Evolutionary conservation across 2,329 filamentous ascomycete genomes (phyloP).

Genomic region (Emericellopsis atlantica): DNA sequence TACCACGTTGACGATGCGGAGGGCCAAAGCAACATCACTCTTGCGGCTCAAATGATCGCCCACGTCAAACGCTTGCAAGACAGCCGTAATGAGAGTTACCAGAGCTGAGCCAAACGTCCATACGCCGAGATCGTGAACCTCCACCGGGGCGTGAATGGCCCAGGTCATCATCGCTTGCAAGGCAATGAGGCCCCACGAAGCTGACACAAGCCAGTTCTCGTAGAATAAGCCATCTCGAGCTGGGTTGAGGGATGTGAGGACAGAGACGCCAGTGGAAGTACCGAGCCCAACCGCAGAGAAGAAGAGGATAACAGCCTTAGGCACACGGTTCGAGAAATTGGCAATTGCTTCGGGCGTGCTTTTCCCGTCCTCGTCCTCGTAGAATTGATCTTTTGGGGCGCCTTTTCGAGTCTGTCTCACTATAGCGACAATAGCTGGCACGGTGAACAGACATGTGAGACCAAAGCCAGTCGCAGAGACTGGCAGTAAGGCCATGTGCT

Average conservation of each 20-base stretch:
- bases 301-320: constrained; percentile 41
- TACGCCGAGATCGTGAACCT: constrained; percentile 39
- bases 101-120: constrained; percentile 35
- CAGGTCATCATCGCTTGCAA: constrained; percentile 37
- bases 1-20: constrained; percentile 31
- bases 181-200: constrained; percentile 41
- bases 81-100: constrained; percentile 26
- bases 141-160: constrained; percentile 35
- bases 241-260: constrained; percentile 32
- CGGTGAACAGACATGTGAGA: constrained; percentile 19
- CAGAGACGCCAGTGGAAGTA: constrained; percentile 41
- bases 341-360: constrained; percentile 51
- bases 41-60: constrained; percentile 15
- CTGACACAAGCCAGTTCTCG: constrained; percentile 47
- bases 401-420: constrained; percentile 19
- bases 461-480: constrained; percentile 19
- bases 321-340: constrained; percentile 46
- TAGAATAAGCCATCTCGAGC: constrained; percentile 26
- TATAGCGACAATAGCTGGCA: constrained; percentile 22
- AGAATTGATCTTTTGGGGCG: constrained; percentile 32
- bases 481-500: constrained; percentile 7
- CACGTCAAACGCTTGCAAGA: constrained; percentile 30
- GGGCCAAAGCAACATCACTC: constrained; percentile 26
- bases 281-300: constrained; percentile 40
- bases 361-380: constrained; percentile 58